Evolutionary conservation across 1,284 basidiomycete genomes (phyloP).

Genomic region (Somion occarium): DNA sequence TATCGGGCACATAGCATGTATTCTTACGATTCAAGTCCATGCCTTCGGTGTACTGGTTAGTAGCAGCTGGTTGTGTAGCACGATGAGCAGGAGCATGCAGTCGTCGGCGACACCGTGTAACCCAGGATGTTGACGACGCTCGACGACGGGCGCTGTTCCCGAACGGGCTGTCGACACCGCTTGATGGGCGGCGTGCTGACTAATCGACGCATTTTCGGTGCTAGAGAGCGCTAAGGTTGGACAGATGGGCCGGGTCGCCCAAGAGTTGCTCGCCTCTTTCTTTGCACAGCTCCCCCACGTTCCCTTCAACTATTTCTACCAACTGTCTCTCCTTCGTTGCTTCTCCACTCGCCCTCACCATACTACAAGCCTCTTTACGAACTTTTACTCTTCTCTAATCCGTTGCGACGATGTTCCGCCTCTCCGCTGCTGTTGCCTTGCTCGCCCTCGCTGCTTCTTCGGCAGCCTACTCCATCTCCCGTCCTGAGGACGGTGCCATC

Average conservation of each 20-base stretch:
- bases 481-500: slow-evolving; percentile 41
- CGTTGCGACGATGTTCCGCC: slow-evolving; percentile 39
- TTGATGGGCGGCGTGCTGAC: not conserved
- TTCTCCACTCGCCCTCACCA: slow-evolving; percentile 2
- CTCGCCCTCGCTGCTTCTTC: slow-evolving; percentile 51
- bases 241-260: not conserved
- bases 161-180: slow-evolving; percentile 5
- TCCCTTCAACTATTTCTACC: slow-evolving; percentile 8
- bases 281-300: slow-evolving; percentile 11
- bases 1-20: no score
- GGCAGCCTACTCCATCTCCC: slow-evolving; percentile 56
- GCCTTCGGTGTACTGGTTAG: not conserved
- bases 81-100: no score
- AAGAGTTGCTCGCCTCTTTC: slow-evolving; percentile 6
- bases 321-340: slow-evolving; percentile 3
- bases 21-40: no score
- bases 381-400: slow-evolving; percentile 6
- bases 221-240: not conserved
- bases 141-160: not conserved
- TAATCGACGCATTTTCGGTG: not conserved
- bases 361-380: slow-evolving; percentile 7
- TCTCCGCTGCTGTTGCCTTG: slow-evolving; percentile 37
- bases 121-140: no score
- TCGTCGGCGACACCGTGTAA: no score
- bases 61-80: not conserved